Evolutionary conservation across 2,329 filamentous ascomycete genomes (phyloP).

Genomic region (Fusarium circinatum): DNA sequence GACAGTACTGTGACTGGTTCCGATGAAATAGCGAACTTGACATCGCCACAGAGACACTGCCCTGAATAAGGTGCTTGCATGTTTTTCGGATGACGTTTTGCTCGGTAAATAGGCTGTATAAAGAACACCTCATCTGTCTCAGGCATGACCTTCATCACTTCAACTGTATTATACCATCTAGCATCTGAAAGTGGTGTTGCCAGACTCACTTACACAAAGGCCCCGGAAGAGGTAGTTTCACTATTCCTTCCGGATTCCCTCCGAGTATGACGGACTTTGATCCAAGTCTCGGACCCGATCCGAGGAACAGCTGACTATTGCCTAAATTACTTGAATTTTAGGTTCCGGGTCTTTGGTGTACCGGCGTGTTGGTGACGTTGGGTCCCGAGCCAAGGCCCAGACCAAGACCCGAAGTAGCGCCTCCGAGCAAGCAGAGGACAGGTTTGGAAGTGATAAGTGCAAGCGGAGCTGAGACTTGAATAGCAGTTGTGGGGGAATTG

Average conservation of each 20-base stretch:
- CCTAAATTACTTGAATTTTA: not conserved
- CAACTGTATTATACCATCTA: not conserved
- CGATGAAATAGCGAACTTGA: constrained; percentile 17
- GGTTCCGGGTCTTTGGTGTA: not conserved
- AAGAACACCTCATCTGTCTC: fast-evolving
- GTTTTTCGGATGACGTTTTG: not conserved
- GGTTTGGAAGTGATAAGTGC: too few relatives aligned
- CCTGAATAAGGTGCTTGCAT: constrained; percentile 32
- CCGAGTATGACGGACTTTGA: not conserved
- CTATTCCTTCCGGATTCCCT: not conserved
- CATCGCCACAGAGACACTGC: constrained; percentile 31
- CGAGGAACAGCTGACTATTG: not conserved
- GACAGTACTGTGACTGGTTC: constrained; percentile 31
- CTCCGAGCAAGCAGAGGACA: not conserved
- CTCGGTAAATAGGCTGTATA: fast-evolving
- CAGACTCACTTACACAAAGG: not conserved
- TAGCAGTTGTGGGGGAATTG: fast-evolving
- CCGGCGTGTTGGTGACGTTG: not conserved
- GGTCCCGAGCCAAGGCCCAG: not conserved
- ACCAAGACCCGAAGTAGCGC: not conserved
- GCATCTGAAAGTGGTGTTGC: not conserved
- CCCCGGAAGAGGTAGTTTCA: not conserved
- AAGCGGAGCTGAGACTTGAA: not conserved
- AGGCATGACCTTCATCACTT: fast-evolving
- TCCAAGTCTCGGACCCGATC: not conserved